Conservation (phyloP, 192 early-diverging fungal genomes). For the Funneliformis mosseae region DNA sequence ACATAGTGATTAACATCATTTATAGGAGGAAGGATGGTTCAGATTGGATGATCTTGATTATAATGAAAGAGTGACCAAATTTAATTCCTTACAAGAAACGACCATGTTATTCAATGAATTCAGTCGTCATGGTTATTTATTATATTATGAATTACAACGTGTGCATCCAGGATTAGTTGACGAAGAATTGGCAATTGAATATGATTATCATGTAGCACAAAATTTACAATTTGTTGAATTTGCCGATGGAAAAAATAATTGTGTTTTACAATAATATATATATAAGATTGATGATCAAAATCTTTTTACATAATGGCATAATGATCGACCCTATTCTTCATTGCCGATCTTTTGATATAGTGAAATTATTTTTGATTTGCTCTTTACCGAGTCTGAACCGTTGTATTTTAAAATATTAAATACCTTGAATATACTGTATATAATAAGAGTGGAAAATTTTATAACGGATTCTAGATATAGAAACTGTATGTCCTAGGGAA, state of each 20-base stretch:
- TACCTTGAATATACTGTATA: too few relatives aligned
- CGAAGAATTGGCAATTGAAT: slow-evolving; percentile 26
- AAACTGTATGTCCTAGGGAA: too few relatives aligned
- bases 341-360: too few relatives aligned
- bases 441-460: too few relatives aligned
- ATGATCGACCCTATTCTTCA: too few relatives aligned
- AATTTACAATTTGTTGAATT: slow-evolving; percentile 32
- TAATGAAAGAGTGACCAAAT: slow-evolving; percentile 45
- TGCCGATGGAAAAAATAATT: slow-evolving; percentile 6
- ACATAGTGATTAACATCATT: slow-evolving; percentile 31
- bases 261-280: not conserved
- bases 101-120: slow-evolving; percentile 50
- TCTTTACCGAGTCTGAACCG: too few relatives aligned
- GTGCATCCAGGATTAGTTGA: not conserved
- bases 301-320: too few relatives aligned
- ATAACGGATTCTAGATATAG: too few relatives aligned
- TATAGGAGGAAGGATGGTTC: slow-evolving; percentile 48
- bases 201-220: slow-evolving; percentile 26
- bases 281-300: too few relatives aligned
- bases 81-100: slow-evolving; percentile 38
- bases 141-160: slow-evolving; percentile 64
- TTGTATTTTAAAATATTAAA: too few relatives aligned
- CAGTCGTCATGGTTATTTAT: slow-evolving; percentile 58
- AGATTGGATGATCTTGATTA: slow-evolving; percentile 65
- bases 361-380: too few relatives aligned